phyloP scores from a whole-genome alignment of 1,284 basidiomycete species.

The Coriolopsis trogii region DNA sequence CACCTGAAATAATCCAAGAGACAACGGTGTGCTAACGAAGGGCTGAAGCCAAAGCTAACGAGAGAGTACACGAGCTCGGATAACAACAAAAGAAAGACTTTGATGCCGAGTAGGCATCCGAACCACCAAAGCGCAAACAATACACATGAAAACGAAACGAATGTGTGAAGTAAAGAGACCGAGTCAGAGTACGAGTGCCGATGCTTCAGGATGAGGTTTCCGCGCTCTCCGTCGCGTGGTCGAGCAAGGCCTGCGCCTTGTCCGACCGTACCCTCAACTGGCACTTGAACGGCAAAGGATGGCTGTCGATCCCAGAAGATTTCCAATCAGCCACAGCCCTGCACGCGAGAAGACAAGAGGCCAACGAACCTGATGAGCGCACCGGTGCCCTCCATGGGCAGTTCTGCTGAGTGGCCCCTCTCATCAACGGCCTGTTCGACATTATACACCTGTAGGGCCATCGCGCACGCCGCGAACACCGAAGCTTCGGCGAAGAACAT shows the following conservation, averaged over 20 bases:
- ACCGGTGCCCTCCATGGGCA: conserved; percentile 21
- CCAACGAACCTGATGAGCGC: conserved; percentile 27
- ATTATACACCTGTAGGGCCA: conserved; percentile 34
- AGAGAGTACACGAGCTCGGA: too few species aligned
- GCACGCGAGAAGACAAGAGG: background rate
- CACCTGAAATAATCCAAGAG: too few species aligned
- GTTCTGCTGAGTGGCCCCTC: conserved; percentile 24
- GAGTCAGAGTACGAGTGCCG: too few species aligned
- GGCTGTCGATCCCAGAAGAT: conserved; percentile 17
- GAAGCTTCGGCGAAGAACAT: conserved; percentile 36
- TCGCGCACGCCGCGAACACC: conserved; percentile 33
- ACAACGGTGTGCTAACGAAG: too few species aligned
- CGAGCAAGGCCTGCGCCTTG: conserved; percentile 20
- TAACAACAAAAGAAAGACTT: too few species aligned
- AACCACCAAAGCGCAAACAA: too few species aligned
- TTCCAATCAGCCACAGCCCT: background rate
- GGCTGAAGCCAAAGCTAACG: too few species aligned
- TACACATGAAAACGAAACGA: too few species aligned
- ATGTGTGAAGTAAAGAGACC: too few species aligned
- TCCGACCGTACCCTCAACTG: conserved; percentile 31
- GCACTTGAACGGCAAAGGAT: conserved; percentile 36
- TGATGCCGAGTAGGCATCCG: too few species aligned
- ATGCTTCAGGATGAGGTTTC: too few species aligned
- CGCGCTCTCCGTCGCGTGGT: too few species aligned
- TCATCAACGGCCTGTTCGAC: conserved; percentile 30